These are phyloP conservation scores for Alloascoidea africana DNA, from an alignment of 805 yeast species.

Conservation along the genomic window DNA sequence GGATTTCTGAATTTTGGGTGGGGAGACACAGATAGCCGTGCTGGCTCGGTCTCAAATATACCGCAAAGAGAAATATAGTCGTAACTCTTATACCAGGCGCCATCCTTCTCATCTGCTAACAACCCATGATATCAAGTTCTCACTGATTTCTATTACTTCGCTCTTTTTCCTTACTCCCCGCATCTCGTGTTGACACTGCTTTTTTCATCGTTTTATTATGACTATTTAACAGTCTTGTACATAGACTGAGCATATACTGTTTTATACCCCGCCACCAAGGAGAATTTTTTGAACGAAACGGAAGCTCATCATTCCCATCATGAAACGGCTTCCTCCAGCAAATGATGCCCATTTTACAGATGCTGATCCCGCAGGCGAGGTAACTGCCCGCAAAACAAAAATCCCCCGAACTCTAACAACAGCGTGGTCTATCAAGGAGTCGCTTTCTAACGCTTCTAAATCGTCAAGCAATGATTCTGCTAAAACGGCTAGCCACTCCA, in stretches of 20 bases:
- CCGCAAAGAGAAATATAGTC: too few species aligned
- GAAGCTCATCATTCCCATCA: background rate
- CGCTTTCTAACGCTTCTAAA: background rate
- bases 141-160: too few species aligned
- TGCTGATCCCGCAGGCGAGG: background rate
- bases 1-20: too few species aligned
- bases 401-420: background rate
- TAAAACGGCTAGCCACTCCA: too few species aligned
- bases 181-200: background rate
- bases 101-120: too few species aligned
- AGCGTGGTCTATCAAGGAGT: background rate
- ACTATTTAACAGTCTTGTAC: background rate
- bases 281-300: background rate
- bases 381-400: slow-evolving; percentile 1
- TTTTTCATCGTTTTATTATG: background rate
- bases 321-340: too few species aligned
- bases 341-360: slow-evolving; percentile 1
- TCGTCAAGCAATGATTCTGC: background rate
- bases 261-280: background rate
- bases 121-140: too few species aligned
- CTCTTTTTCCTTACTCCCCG: too few species aligned
- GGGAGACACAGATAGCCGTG: too few species aligned
- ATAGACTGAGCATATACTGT: background rate
- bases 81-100: too few species aligned
- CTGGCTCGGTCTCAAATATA: too few species aligned